Conservation (phyloP, 73 alveolate genomes). For the Blepharisma japonicum region DNA sequence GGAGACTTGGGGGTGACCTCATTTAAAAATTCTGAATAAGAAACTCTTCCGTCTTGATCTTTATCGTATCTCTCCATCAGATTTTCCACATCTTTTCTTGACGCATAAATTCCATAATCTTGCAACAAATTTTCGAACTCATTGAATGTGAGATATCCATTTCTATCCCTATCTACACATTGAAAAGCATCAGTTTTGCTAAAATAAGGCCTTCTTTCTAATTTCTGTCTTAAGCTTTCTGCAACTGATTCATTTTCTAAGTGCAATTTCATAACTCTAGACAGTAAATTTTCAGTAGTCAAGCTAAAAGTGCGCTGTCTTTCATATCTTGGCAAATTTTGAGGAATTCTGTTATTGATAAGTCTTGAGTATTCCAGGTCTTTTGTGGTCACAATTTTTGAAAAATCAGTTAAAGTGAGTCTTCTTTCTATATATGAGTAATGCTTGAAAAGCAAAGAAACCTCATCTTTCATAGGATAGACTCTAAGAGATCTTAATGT, state of each 20-base stretch:
- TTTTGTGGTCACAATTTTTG: conserved; percentile 43
- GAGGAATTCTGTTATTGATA: conserved; percentile 29
- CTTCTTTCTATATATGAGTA: not conserved
- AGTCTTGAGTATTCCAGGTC: conserved; percentile 35
- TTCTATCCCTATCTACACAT: conserved; percentile 36
- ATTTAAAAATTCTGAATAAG: conserved; percentile 45
- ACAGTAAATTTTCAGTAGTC: conserved; percentile 30
- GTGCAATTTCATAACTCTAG: conserved; percentile 19
- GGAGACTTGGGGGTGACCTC: conserved; percentile 56
- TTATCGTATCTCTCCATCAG: conserved; percentile 45
- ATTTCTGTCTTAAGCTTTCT: conserved; percentile 34
- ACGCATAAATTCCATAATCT: conserved; percentile 36
- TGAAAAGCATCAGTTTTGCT: conserved; percentile 35
- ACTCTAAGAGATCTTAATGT: conserved; percentile 46
- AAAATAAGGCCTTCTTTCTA: conserved; percentile 35
- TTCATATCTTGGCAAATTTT: conserved; percentile 12
- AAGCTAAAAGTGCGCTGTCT: conserved; percentile 28
- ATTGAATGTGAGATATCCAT: conserved; percentile 41
- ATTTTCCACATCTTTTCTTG: conserved; percentile 35
- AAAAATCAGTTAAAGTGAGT: conserved; percentile 47
- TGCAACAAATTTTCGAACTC: conserved; percentile 38
- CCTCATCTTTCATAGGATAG: conserved; percentile 37
- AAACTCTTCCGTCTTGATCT: conserved; percentile 44
- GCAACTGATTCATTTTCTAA: conserved; percentile 33
- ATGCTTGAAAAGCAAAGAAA: conserved; percentile 34